Base-by-base conservation (phyloP, 1,139 yeast species). In the Zygoascus meyerae region DNA sequence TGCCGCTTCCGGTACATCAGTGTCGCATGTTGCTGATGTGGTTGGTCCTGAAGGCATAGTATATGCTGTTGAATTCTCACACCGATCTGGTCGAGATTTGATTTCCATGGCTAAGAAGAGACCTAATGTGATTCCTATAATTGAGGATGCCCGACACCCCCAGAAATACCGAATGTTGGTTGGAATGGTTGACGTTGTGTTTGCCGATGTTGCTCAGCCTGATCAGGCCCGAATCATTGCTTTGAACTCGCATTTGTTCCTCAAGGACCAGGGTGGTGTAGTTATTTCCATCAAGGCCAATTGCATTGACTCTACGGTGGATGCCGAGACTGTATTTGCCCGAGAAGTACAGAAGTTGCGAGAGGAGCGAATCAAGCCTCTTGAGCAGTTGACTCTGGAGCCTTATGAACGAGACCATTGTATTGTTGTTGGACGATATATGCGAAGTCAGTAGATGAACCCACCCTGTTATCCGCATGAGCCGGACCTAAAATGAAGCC, bases 201-300 rank as follows among this genome's bases (percentile, higher is more conserved):
- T 92, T 65, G 98, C 98, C 57, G 98, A 92, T 79, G 98, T 92
- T 69, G 98, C 98, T 59, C 98, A 92, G 77, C 98, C 98, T 45
- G 98, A 92, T 75, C 98, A 92, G 77, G 98, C 98, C 61, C 95
- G 98, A 83, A 94, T 92, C 69, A 90, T 94, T 71, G 98, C 97
- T 49, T 81, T 92, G 70, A 92, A 92, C 80, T 84, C 97, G 49
- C 98, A 92, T 72, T 78, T 90, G 79, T 92, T 92, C 84, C 79
- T 92, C 69, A 92, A 94, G 74, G 97, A 92, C 72, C 89, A 84
- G 73, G 98, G 98, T 74, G 94, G 95, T 68, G 97, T 92, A 61
- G 94, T 92, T 58, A 92, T 92, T 67, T 89, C 97, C 64, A 90
- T 92, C 74, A 90, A 92, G 81, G 97, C 98, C 63, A 92, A 92